Percentiles rank a stretch among this genome's conserved stretches.
Conservation (phyloP, 495 filamentous ascomycete species). For the Aspergillus asperescens region DNA sequence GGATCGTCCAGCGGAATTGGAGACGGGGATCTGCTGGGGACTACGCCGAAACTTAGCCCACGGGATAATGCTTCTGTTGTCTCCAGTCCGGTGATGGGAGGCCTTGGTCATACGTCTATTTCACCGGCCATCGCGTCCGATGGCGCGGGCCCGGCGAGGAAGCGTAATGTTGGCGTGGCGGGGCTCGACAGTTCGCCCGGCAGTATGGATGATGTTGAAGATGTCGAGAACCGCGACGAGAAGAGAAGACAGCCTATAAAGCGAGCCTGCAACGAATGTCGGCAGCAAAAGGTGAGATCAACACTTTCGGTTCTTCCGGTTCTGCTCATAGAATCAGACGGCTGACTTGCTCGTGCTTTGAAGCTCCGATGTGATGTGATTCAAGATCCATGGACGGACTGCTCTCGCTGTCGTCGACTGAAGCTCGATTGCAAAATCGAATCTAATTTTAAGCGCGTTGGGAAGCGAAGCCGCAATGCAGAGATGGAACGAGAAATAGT, state of each 20-base stretch:
- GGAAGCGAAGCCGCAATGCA: slow-evolving; percentile 83
- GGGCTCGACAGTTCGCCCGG: slow-evolving; percentile 63
- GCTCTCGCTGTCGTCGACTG: slow-evolving; percentile 77
- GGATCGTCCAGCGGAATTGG: slow-evolving; percentile 34
- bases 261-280: slow-evolving; percentile 89
- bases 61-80: slow-evolving; percentile 38
- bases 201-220: slow-evolving; percentile 64
- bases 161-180: slow-evolving; percentile 43
- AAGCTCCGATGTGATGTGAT: slow-evolving; percentile 87
- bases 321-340: slow-evolving; percentile 8
- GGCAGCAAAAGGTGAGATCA: slow-evolving; percentile 77
- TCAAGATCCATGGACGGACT: slow-evolving; percentile 76
- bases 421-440: slow-evolving; percentile 89
- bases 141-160: slow-evolving; percentile 34
- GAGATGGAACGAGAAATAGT: slow-evolving; percentile 76
- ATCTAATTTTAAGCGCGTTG: slow-evolving; percentile 87
- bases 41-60: slow-evolving; percentile 24
- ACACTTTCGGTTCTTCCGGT: background rate
- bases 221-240: slow-evolving; percentile 52
- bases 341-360: slow-evolving; percentile 2
- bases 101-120: slow-evolving; percentile 33
- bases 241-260: slow-evolving; percentile 71
- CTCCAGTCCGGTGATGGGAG: slow-evolving; percentile 43
- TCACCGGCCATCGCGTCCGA: slow-evolving; percentile 31
- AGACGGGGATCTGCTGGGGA: slow-evolving; percentile 31